Conservation (phyloP, 2,329 filamentous ascomycete genomes). For the Colletotrichum agaves region DNA sequence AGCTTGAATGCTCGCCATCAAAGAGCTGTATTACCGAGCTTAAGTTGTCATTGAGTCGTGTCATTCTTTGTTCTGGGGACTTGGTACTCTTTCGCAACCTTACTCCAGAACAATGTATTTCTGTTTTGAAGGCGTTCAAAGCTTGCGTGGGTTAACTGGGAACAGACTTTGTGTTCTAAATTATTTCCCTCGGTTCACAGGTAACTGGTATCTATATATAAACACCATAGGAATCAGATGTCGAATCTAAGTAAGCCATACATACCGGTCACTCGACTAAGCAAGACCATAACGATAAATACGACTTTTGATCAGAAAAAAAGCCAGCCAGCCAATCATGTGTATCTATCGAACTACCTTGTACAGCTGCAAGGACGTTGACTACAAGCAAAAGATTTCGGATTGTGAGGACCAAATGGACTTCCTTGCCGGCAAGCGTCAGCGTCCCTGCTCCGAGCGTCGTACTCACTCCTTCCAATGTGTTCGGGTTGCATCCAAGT, state of each 20-base stretch:
- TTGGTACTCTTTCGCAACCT: not conserved
- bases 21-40: too few species aligned
- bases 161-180: not conserved
- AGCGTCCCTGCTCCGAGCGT: conserved; percentile 2
- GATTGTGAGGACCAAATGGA: conserved; percentile 19
- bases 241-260: too few species aligned
- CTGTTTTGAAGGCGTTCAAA: too few species aligned
- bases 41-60: too few species aligned
- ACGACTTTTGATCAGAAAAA: too few species aligned
- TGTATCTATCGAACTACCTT: conserved; percentile 39
- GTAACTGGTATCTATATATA: not conserved
- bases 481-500: conserved; percentile 3
- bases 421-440: conserved; percentile 6
- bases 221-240: too few species aligned
- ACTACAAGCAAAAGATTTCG: conserved; percentile 24
- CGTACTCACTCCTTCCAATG: conserved; percentile 23
- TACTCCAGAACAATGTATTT: not conserved
- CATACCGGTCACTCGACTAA: too few species aligned
- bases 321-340: conserved; percentile 29
- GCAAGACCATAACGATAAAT: too few species aligned
- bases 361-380: conserved; percentile 39
- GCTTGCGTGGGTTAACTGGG: too few species aligned
- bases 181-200: not conserved
- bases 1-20: not conserved
- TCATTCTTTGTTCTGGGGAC: conserved; percentile 10